phyloP scores from a whole-genome alignment of 176 grass and related monocot genomes.

The Alopecurus myosuroides region DNA sequence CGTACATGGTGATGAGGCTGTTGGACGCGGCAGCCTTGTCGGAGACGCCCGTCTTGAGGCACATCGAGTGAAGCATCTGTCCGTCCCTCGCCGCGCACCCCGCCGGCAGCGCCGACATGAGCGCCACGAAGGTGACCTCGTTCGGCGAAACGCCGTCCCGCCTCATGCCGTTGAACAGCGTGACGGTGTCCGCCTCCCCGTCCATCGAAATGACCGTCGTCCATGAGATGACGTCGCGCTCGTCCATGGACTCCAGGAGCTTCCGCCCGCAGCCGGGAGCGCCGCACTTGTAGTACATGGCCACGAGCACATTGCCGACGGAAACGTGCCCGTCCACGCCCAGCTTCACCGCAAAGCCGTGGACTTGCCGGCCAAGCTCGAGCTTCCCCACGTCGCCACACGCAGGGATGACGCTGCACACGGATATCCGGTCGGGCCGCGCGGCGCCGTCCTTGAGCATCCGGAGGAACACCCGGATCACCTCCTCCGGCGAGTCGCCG shows the following conservation, averaged over 20 bases:
- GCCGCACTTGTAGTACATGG: conserved; percentile 77
- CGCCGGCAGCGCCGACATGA: conserved; percentile 52
- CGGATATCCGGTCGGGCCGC: conserved; percentile 63
- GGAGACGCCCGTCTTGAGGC: conserved; percentile 49
- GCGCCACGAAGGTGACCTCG: conserved; percentile 78
- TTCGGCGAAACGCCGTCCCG: conserved; percentile 53
- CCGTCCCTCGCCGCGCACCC: conserved; percentile 33
- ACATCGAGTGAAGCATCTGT: conserved; percentile 59
- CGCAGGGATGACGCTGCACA: conserved; percentile 59
- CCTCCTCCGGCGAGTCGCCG: conserved; percentile 42
- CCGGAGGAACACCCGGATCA: conserved; percentile 41
- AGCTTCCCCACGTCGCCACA: conserved; percentile 32
- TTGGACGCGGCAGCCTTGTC: conserved; percentile 43
- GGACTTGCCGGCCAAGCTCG: conserved; percentile 58
- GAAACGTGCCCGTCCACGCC: conserved; percentile 41
- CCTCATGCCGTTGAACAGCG: conserved; percentile 61
- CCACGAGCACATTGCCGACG: conserved; percentile 71
- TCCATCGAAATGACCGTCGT: conserved; percentile 83
- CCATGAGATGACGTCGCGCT: conserved; percentile 73
- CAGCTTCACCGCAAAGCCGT: conserved; percentile 56
- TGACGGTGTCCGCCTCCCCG: conserved; percentile 36
- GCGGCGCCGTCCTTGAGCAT: conserved; percentile 47
- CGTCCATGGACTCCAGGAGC: conserved; percentile 43
- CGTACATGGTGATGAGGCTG: conserved; percentile 92
- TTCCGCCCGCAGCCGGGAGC: conserved; percentile 26